phyloP scores from a whole-genome alignment of 768 basidiomycete genomes.

The Calocybe gangraenosa region DNA sequence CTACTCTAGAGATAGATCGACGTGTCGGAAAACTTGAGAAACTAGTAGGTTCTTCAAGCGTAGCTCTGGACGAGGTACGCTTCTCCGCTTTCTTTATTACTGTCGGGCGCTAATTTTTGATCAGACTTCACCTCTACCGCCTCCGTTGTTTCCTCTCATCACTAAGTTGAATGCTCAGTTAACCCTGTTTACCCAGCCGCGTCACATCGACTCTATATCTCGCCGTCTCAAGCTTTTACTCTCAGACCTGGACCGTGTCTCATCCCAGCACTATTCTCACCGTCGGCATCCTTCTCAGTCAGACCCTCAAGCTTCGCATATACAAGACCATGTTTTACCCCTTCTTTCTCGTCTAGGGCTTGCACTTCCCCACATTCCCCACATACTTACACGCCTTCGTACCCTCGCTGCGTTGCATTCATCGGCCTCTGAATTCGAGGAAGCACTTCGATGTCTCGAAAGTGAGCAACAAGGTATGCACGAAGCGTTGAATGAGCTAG shows the following conservation, averaged over 20 bases:
- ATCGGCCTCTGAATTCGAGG: slow-evolving; percentile 74
- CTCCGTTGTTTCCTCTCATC: slow-evolving; percentile 79
- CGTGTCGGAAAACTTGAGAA: slow-evolving; percentile 83
- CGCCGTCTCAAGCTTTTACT: slow-evolving; percentile 89
- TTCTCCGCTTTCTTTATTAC: background rate
- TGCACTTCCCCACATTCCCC: slow-evolving; percentile 77
- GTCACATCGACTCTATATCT: slow-evolving; percentile 94
- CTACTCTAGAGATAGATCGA: slow-evolving; percentile 72
- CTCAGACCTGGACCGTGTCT: slow-evolving; percentile 86
- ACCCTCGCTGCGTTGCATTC: slow-evolving; percentile 81
- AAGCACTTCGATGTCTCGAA: slow-evolving; percentile 60
- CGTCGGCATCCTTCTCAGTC: slow-evolving; percentile 42
- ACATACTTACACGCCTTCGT: slow-evolving; percentile 84
- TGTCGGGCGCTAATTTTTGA: background rate
- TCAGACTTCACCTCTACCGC: slow-evolving; percentile 68
- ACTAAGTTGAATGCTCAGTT: slow-evolving; percentile 82
- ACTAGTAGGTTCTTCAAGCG: slow-evolving; percentile 75
- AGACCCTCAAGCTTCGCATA: slow-evolving; percentile 22
- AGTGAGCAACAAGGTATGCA: slow-evolving; percentile 65
- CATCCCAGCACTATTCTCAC: slow-evolving; percentile 42
- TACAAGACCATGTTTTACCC: slow-evolving; percentile 63
- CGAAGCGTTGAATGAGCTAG: slow-evolving; percentile 63
- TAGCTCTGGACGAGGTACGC: slow-evolving; percentile 77
- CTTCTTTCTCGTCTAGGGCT: slow-evolving; percentile 68
- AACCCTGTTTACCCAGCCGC: slow-evolving; percentile 86